A percentile compares a stretch with the other conserved stretches of the same genome.
Evolutionary conservation across 768 basidiomycete species (phyloP).

Genomic region (Boletus tomentosulus): DNA sequence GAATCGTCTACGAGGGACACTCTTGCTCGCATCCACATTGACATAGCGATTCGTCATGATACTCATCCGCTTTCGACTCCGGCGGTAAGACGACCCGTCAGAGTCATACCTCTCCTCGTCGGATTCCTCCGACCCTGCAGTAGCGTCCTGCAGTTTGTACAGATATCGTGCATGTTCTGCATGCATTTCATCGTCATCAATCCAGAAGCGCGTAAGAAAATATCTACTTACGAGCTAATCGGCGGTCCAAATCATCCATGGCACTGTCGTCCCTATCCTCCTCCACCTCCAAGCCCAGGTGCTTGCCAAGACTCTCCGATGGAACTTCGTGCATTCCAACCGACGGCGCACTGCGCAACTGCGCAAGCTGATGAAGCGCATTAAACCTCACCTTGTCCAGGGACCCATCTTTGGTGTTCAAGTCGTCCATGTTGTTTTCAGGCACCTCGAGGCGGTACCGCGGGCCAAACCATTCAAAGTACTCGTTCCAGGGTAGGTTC

Average conservation of each 20-base stretch:
- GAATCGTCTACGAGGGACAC: constrained; percentile 45
- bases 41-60: constrained; percentile 58
- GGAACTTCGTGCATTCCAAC: constrained; percentile 86
- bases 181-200: background rate
- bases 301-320: constrained; percentile 56
- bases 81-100: constrained; percentile 40
- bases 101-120: constrained; percentile 48
- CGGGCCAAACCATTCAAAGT: constrained; percentile 98
- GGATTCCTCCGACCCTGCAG: constrained; percentile 44
- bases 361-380: constrained; percentile 52
- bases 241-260: constrained; percentile 62
- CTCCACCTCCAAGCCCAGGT: constrained; percentile 54
- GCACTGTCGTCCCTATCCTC: constrained; percentile 36
- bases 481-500: constrained; percentile 81
- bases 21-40: constrained; percentile 38
- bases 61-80: constrained; percentile 60
- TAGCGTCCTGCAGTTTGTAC: constrained; percentile 53
- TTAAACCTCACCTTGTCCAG: constrained; percentile 74
- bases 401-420: constrained; percentile 77
- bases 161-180: constrained; percentile 66
- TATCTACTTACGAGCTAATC: constrained; percentile 61
- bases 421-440: constrained; percentile 91
- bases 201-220: background rate
- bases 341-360: constrained; percentile 73
- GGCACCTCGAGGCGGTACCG: constrained; percentile 89